phyloP scores from a whole-genome alignment of 495 filamentous ascomycete genomes.

The Daldinia vernicosa region DNA sequence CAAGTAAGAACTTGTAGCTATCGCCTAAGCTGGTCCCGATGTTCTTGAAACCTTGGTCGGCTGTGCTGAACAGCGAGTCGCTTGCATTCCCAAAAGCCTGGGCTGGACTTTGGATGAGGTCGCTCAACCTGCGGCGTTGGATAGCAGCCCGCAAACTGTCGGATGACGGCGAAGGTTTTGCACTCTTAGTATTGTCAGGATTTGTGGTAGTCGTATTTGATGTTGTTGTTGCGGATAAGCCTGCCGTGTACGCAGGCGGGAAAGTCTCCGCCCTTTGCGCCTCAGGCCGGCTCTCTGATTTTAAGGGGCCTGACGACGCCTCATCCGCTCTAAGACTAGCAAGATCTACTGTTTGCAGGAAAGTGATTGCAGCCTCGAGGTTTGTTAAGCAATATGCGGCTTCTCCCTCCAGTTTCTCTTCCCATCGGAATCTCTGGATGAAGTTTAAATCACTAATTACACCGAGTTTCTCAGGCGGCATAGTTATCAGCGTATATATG shows the following conservation, averaged over 20 bases:
- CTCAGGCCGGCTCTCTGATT: slow-evolving; percentile 59
- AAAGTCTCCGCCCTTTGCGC: slow-evolving; percentile 64
- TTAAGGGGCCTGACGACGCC: slow-evolving; percentile 66
- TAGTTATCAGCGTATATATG: slow-evolving; percentile 93
- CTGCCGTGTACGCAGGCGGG: slow-evolving; percentile 57
- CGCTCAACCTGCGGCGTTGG: slow-evolving; percentile 73
- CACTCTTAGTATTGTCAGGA: slow-evolving; percentile 50
- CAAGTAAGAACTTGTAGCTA: slow-evolving; percentile 93
- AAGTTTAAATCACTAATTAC: slow-evolving; percentile 94
- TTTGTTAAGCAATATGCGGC: slow-evolving; percentile 96
- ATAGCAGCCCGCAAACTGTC: slow-evolving; percentile 54
- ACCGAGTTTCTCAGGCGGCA: slow-evolving; percentile 84
- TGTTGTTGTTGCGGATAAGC: slow-evolving; percentile 50
- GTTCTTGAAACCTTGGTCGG: slow-evolving; percentile 89
- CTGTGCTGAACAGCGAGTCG: slow-evolving; percentile 83
- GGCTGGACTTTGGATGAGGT: slow-evolving; percentile 82
- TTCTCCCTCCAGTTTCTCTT: slow-evolving; percentile 88
- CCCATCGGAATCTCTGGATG: slow-evolving; percentile 90
- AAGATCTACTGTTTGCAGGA: slow-evolving; percentile 97
- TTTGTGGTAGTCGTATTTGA: slow-evolving; percentile 47
- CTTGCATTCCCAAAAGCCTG: slow-evolving; percentile 82
- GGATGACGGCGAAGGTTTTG: slow-evolving; percentile 52
- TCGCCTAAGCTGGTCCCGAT: slow-evolving; percentile 87
- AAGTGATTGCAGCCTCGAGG: slow-evolving; percentile 92
- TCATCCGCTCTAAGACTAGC: slow-evolving; percentile 90